A percentile compares a stretch with the other conserved stretches of the same genome.
Conservation (phyloP, 1,284 basidiomycete species). For the Sanguinoderma infundibulare region DNA sequence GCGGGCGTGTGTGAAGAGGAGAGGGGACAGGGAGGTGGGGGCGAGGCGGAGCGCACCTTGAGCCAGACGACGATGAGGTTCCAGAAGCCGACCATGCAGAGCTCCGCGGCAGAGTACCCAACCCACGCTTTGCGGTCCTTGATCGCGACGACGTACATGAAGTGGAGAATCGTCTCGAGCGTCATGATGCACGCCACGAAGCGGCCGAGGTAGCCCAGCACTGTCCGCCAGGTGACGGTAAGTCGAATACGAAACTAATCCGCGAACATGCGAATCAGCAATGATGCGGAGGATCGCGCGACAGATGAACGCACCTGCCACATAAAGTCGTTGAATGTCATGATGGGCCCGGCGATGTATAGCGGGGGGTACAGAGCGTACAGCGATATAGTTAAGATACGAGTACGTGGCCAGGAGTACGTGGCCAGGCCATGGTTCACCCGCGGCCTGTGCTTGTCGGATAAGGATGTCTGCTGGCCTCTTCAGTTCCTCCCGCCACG, state of each 20-base stretch:
- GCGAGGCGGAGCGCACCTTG: slow-evolving; percentile 62
- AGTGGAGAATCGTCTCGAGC: slow-evolving; percentile 94
- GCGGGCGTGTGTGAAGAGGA: not conserved
- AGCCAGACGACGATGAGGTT: slow-evolving; percentile 97
- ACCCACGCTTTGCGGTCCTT: slow-evolving; percentile 85
- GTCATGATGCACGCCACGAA: slow-evolving; percentile 78
- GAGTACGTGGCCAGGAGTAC: slow-evolving; percentile 70
- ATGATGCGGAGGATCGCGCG: not conserved
- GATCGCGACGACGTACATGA: slow-evolving; percentile 97
- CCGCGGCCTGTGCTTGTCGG: slow-evolving; percentile 62
- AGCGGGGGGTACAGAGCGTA: slow-evolving; percentile 92
- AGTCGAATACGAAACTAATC: slow-evolving; percentile 64
- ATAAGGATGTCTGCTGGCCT: slow-evolving; percentile 34
- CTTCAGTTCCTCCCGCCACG: slow-evolving; percentile 30
- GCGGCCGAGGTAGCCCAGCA: slow-evolving; percentile 68
- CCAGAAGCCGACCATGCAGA: slow-evolving; percentile 97
- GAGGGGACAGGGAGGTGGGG: not conserved
- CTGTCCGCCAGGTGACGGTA: slow-evolving; percentile 40
- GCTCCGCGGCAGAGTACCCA: slow-evolving; percentile 77
- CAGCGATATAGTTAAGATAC: slow-evolving; percentile 63
- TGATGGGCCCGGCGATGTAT: slow-evolving; percentile 96
- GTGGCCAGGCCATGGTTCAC: slow-evolving; percentile 48
- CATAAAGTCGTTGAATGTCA: slow-evolving; percentile 95
- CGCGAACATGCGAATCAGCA: not conserved
- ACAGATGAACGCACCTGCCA: slow-evolving; percentile 70